phyloP scores from a whole-genome alignment of 257 asterid species.

The Capsicum chinense region DNA sequence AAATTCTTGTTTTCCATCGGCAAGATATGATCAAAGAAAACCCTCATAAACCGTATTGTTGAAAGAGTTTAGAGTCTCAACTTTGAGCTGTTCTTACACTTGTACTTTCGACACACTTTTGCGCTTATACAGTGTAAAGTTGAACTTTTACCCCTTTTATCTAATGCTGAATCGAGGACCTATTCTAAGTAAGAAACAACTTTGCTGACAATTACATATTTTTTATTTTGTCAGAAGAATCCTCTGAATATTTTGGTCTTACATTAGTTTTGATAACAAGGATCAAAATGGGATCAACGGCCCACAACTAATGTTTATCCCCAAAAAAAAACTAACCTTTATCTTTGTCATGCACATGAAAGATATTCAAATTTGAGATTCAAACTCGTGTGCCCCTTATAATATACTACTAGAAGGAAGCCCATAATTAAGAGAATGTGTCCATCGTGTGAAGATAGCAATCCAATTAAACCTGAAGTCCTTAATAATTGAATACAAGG shows the following conservation, averaged over 20 bases:
- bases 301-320: neutral
- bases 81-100: slow-evolving; percentile 12
- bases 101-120: slow-evolving; percentile 1
- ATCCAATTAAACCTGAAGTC: neutral
- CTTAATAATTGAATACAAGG: neutral
- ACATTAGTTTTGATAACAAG: neutral
- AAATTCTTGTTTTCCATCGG: slow-evolving; percentile 4
- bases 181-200: neutral
- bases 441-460: neutral
- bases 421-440: neutral
- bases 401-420: slow-evolving; percentile 12
- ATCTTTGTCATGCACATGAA: slow-evolving; percentile 10
- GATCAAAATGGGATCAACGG: neutral
- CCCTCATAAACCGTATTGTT: neutral
- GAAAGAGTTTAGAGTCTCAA: neutral
- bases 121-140: neutral
- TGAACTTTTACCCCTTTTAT: neutral
- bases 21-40: slow-evolving; percentile 4
- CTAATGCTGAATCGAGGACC: neutral
- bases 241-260: neutral
- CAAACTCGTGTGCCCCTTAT: neutral
- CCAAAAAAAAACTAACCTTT: neutral
- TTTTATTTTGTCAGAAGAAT: neutral
- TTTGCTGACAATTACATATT: neutral
- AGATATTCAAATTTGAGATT: neutral